A percentile compares a stretch with the other conserved stretches of the same genome.
Conservation (phyloP, 257 asterid genomes). For the Galeopsis tetrahit region DNA sequence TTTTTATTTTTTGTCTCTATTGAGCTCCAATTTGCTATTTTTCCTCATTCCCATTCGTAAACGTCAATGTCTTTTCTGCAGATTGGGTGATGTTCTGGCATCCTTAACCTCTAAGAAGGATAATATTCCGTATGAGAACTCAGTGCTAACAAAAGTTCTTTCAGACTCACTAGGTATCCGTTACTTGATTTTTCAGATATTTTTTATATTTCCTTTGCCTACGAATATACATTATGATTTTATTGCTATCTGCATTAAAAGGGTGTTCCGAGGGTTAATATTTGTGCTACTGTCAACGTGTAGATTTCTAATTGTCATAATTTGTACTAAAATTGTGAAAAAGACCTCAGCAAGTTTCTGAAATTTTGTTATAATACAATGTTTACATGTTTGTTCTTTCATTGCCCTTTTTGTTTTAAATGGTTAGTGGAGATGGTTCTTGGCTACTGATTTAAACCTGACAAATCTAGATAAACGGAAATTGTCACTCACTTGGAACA, state of each 20-base stretch:
- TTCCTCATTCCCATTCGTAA: conserved; percentile 28
- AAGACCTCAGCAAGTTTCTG: conserved; percentile 21
- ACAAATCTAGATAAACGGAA: conserved; percentile 15
- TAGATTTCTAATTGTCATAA: conserved; percentile 23
- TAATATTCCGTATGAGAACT: conserved; percentile 77
- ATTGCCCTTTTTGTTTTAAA: not conserved
- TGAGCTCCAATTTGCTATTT: conserved; percentile 26
- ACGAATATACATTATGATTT: conserved; percentile 25
- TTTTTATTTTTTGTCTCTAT: conserved; percentile 25
- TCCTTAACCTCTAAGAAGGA: conserved; percentile 85
- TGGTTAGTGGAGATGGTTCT: not conserved
- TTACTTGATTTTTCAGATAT: conserved; percentile 18
- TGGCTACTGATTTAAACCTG: conserved; percentile 6
- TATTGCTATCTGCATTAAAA: conserved; percentile 2
- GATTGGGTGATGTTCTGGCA: conserved; percentile 97
- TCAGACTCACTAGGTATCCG: conserved; percentile 84
- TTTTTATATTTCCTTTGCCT: conserved; percentile 6
- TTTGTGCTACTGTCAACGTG: conserved; percentile 19
- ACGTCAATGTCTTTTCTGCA: conserved; percentile 52
- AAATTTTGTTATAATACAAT: conserved; percentile 2
- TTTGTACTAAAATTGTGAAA: conserved; percentile 25
- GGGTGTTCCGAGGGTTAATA: conserved; percentile 9
- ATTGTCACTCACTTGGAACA: conserved; percentile 9
- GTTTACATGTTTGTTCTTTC: conserved; percentile 24
- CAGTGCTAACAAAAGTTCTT: conserved; percentile 79